Evolutionary conservation across 345 rosid species (phyloP).

Genomic region (Eucalyptus rudis): DNA sequence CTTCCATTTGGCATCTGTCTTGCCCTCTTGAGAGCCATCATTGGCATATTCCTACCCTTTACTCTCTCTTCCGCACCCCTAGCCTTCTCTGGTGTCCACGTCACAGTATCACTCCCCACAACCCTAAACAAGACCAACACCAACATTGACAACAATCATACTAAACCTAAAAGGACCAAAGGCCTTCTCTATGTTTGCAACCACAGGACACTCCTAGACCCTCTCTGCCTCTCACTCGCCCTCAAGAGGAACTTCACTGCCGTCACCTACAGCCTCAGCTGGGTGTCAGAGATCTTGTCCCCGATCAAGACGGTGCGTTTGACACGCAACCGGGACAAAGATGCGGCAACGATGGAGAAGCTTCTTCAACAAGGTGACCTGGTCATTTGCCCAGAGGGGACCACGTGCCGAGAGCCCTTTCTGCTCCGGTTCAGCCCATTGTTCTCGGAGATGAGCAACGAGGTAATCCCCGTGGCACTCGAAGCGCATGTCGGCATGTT

Average conservation of each 20-base stretch:
- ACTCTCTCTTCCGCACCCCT: slow-evolving; percentile 24
- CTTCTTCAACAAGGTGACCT: slow-evolving; percentile 43
- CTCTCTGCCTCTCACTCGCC: slow-evolving; percentile 37
- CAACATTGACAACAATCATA: background rate
- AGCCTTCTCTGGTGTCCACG: slow-evolving; percentile 17
- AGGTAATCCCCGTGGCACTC: slow-evolving; percentile 56
- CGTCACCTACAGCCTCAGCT: slow-evolving; percentile 68
- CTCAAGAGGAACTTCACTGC: slow-evolving; percentile 41
- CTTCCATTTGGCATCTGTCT: slow-evolving; percentile 37
- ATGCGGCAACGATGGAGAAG: slow-evolving; percentile 26
- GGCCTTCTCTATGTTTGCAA: slow-evolving; percentile 54
- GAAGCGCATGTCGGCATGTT: slow-evolving; percentile 34
- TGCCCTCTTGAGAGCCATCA: slow-evolving; percentile 14
- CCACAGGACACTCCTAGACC: slow-evolving; percentile 69
- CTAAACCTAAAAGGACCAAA: background rate
- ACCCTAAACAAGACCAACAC: background rate
- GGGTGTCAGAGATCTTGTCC: slow-evolving; percentile 46
- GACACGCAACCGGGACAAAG: slow-evolving; percentile 38
- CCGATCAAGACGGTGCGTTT: slow-evolving; percentile 61
- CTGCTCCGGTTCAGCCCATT: slow-evolving; percentile 68
- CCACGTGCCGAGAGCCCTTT: slow-evolving; percentile 74
- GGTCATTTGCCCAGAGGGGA: slow-evolving; percentile 79
- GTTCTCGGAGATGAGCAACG: slow-evolving; percentile 46
- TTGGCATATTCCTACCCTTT: slow-evolving; percentile 32
- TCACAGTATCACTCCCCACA: slow-evolving; percentile 4